Evolutionary conservation across 2,329 filamentous ascomycete species (phyloP).

Genomic region (Monilinia polystroma): DNA sequence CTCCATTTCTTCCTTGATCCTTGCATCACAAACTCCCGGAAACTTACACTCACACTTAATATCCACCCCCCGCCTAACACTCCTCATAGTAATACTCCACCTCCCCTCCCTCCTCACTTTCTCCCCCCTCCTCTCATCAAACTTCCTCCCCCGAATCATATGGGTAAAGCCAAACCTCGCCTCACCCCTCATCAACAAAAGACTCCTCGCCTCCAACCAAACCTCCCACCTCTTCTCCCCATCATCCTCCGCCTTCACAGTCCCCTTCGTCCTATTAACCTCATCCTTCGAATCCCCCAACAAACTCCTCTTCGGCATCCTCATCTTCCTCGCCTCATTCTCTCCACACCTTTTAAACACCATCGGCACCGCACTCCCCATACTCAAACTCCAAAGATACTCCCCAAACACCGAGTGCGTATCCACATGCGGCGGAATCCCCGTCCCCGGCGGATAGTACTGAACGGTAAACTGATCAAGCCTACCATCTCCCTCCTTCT

Average conservation of each 20-base stretch:
- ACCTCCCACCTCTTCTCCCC: constrained; percentile 16
- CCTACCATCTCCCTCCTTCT: neutral
- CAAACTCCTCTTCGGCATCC: constrained; percentile 4
- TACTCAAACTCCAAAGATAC: constrained; percentile 38
- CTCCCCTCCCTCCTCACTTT: constrained; percentile 21
- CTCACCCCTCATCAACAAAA: constrained; percentile 23
- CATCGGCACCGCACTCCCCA: neutral
- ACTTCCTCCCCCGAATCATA: constrained; percentile 24
- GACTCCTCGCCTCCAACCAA: constrained; percentile 18
- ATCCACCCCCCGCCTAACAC: constrained; percentile 16
- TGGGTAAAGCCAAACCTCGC: constrained; percentile 24
- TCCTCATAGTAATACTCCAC: constrained; percentile 26
- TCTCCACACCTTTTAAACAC: constrained; percentile 10
- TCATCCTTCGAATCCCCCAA: neutral
- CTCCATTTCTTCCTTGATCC: constrained; percentile 23
- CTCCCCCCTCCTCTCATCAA: constrained; percentile 17
- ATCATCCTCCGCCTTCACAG: neutral
- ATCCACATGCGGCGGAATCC: constrained; percentile 62
- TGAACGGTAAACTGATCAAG: constrained; percentile 61
- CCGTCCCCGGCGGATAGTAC: constrained; percentile 58
- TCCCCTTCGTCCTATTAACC: neutral
- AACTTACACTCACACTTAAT: constrained; percentile 21
- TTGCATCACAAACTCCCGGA: constrained; percentile 26
- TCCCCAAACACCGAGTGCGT: constrained; percentile 50
- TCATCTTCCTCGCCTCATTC: constrained; percentile 14